A percentile compares a stretch with the other conserved stretches of the same genome.
Evolutionary conservation across 768 basidiomycete genomes (phyloP).

Genomic region (Pisolithus microcarpus): DNA sequence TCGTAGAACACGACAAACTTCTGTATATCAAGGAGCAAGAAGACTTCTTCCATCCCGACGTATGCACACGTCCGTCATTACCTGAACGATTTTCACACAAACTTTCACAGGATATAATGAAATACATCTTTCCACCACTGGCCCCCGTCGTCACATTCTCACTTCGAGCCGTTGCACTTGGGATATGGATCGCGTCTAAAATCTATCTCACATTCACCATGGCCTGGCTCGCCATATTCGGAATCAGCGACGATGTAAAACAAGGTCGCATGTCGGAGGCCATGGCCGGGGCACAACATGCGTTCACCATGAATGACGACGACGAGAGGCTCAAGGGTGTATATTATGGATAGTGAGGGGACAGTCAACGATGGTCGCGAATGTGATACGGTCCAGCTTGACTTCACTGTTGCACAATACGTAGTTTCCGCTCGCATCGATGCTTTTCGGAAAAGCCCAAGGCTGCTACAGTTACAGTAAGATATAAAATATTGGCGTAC

Average conservation of each 20-base stretch:
- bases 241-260: not conserved
- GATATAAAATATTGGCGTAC: no score
- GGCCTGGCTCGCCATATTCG: not conserved
- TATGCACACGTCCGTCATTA: not conserved
- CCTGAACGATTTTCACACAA: not conserved
- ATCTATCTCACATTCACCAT: not conserved
- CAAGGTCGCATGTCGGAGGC: no score
- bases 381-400: no score
- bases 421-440: no score
- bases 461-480: no score
- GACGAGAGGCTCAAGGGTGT: no score
- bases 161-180: not conserved
- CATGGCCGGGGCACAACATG: no score
- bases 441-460: no score
- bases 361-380: no score
- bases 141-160: not conserved
- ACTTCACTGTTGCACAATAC: no score
- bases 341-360: no score
- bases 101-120: not conserved
- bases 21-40: conserved; percentile 50
- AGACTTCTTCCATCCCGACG: conserved; percentile 45
- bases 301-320: no score
- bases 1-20: conserved; percentile 34
- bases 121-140: not conserved
- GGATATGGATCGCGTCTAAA: not conserved